A percentile compares a stretch with the other conserved stretches of the same genome.
These are phyloP conservation scores for Cryptosporidium sp. DNA, from an alignment of 169 alveolate species.

Conservation along the genomic window DNA sequence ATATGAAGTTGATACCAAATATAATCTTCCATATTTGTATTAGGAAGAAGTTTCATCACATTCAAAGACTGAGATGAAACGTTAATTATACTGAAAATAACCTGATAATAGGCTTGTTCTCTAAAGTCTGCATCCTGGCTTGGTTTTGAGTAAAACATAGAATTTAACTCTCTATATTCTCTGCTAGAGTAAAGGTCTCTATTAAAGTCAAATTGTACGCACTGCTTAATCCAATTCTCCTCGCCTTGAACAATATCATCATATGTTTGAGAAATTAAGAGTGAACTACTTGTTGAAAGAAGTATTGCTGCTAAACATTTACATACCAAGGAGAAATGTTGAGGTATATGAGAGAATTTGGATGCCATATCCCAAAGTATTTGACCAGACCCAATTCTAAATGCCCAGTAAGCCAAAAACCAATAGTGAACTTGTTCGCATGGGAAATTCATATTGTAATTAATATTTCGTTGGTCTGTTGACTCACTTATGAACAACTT, in stretches of 20 bases:
- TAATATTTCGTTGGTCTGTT: background rate
- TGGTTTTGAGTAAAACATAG: conserved; percentile 35
- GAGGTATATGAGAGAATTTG: conserved; percentile 32
- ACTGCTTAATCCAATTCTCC: conserved; percentile 67
- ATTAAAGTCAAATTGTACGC: conserved; percentile 57
- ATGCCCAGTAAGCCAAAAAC: conserved; percentile 75
- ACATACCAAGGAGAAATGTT: conserved; percentile 51
- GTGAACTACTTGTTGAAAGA: conserved; percentile 63
- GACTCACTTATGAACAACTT: conserved; percentile 25
- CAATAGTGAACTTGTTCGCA: conserved; percentile 38
- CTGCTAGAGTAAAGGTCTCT: conserved; percentile 43
- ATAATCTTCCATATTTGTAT: conserved; percentile 39
- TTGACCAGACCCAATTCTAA: conserved; percentile 69
- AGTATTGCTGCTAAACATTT: conserved; percentile 49
- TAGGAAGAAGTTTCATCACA: conserved; percentile 43
- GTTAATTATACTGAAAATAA: conserved; percentile 42
- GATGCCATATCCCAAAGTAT: conserved; percentile 62
- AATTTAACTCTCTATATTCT: conserved; percentile 59
- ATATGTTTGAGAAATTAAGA: conserved; percentile 26
- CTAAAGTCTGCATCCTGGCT: conserved; percentile 15
- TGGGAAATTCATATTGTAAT: conserved; percentile 24
- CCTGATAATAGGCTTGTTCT: conserved; percentile 44
- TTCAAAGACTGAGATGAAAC: conserved; percentile 29
- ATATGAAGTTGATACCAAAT: conserved; percentile 70
- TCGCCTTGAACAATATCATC: conserved; percentile 14